Percentiles rank a stretch among this genome's conserved stretches.
Conservation (phyloP, 1,139 yeast genomes). For the Candida pseudoviswanathii region DNA sequence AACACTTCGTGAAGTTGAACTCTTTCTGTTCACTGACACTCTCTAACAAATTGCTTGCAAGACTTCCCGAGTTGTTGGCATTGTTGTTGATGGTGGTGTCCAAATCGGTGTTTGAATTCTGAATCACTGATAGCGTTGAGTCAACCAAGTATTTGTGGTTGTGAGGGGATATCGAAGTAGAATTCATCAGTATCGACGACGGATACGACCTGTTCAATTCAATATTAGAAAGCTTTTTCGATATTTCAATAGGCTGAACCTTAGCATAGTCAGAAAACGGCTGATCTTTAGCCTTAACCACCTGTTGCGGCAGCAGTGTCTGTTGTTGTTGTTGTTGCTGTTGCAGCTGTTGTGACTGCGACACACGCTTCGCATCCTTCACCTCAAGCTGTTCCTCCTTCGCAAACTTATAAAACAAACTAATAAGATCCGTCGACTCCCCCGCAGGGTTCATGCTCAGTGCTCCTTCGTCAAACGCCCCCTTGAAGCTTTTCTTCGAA, state of each 20-base stretch:
- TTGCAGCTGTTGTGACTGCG: neutral
- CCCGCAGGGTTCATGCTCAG: conserved; percentile 10
- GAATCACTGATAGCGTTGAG: neutral
- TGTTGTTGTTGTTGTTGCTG: conserved; percentile 3
- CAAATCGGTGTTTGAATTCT: conserved; percentile 5
- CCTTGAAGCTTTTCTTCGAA: conserved; percentile 26
- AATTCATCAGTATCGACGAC: conserved; percentile 8
- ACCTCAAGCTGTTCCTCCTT: conserved; percentile 33
- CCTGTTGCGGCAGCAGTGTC: neutral
- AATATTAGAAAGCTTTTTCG: conserved; percentile 4
- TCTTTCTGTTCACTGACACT: conserved; percentile 52
- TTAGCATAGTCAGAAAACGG: conserved; percentile 8
- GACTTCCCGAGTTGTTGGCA: conserved; percentile 11
- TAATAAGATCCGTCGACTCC: conserved; percentile 39
- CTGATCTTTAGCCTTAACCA: neutral
- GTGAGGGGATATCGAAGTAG: conserved; percentile 21
- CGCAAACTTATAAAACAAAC: conserved; percentile 45
- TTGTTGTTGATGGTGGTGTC: neutral
- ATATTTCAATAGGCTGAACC: conserved; percentile 20
- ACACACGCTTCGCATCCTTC: neutral
- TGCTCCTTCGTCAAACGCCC: conserved; percentile 17
- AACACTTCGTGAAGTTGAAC: conserved; percentile 71
- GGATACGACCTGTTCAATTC: conserved; percentile 6
- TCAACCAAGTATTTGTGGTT: conserved; percentile 8
- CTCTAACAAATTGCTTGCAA: conserved; percentile 27